Base-by-base conservation (phyloP, 169 alveolate genomes). In the Cryptosporidium tyzzeri region DNA sequence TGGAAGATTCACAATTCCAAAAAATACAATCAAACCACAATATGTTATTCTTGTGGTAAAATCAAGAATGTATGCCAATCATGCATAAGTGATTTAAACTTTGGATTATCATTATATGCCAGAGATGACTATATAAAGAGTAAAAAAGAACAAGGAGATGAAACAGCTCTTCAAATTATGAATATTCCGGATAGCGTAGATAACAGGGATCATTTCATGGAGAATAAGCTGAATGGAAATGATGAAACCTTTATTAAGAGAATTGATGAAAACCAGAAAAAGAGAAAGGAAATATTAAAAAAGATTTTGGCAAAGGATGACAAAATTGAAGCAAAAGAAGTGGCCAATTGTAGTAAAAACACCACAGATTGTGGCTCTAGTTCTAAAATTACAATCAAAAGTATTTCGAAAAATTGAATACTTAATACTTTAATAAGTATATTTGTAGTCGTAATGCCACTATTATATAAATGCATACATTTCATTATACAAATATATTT, bases 31-130 rank as follows among this genome's bases (percentile, higher is more conserved):
- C 97, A 95, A 87, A 98, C 99, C 2, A 97, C 98, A 70, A 96
- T 98, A 6, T 98, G 99, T 91, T 96, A 97, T 84, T 95, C 97
- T 48, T 98, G 99, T 87, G 98, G 99, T n/a, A 97, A 97, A 86
- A 93, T 97, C 85, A 98, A 98, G 94, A 98, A 98, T 93, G 99
- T 98, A 35, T 98, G 99, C 91, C 99, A 98, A 92, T 95, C 98
- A 39, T 98, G 99, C 62, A 91, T 97, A 41, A 97, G 96, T 91
- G 99, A 98, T 92, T 92, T 98, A 33, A 97, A 98, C 92, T 98
- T 96, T 93, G 99, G 99, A 29, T 93, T 97, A 84, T 99, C 99
- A 26, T 97, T 98, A 26, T 98, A 97, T 89, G 97, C 96, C 62
- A 92, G 98, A 93, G 99, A 97, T 85, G 94, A 96, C 91, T 95